A percentile compares a stretch with the other conserved stretches of the same genome.
phyloP scores from a whole-genome alignment of 768 basidiomycete genomes.

The Crucibulum laeve region DNA sequence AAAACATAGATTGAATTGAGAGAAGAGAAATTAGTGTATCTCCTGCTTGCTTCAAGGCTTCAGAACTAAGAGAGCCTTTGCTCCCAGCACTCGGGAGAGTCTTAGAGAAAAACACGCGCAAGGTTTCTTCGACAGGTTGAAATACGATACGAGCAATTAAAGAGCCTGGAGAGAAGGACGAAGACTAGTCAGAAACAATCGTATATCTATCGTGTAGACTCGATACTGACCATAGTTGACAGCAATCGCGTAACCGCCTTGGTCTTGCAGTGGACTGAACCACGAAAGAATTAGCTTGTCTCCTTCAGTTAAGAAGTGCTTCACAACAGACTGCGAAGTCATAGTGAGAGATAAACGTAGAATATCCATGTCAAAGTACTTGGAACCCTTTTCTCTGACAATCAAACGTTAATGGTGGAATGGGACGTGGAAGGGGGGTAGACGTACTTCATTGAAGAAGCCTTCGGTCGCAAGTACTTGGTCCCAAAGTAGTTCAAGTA shows the following conservation, averaged over 20 bases:
- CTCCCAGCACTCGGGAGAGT: constrained; percentile 21
- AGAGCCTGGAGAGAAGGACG: constrained; percentile 75
- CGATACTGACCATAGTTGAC: constrained; percentile 86
- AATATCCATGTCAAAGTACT: constrained; percentile 31
- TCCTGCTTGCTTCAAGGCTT: constrained; percentile 36
- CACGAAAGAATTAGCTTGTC: constrained; percentile 87
- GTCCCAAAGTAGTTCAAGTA: constrained; percentile 47
- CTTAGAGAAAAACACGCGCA: constrained; percentile 86
- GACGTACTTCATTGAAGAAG: constrained; percentile 11
- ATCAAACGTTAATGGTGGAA: not conserved
- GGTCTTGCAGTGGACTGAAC: constrained; percentile 79
- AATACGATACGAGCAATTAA: constrained; percentile 89
- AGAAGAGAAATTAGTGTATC: constrained; percentile 55
- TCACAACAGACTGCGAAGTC: constrained; percentile 85
- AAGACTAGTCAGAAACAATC: not conserved
- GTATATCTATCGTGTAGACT: not conserved
- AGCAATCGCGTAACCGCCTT: constrained; percentile 94
- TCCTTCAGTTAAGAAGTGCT: constrained; percentile 94
- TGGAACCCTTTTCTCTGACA: constrained; percentile 8
- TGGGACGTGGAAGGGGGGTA: not conserved
- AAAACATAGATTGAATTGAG: constrained; percentile 60
- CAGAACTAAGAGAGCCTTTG: not conserved
- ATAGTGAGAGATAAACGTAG: constrained; percentile 73
- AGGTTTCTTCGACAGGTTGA: constrained; percentile 93
- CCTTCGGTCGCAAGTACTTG: constrained; percentile 25